Evolutionary conservation across 2,329 filamentous ascomycete species (phyloP).

Genomic region (Raffaelea albimanens): DNA sequence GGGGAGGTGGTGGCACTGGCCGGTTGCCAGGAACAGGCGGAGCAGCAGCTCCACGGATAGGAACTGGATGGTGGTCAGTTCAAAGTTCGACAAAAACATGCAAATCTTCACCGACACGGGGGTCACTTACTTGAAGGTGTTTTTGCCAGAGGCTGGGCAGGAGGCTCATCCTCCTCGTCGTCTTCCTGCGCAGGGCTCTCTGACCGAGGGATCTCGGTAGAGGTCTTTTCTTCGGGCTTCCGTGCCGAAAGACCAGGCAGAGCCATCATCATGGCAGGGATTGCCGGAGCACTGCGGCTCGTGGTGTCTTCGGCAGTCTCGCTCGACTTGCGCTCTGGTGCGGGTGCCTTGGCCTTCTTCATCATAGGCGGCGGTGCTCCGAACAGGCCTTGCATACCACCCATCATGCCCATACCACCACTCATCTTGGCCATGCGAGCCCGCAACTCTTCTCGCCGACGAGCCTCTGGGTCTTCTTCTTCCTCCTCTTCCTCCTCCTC

Average conservation of each 20-base stretch:
- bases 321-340: conserved; percentile 29
- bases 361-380: conserved; percentile 48
- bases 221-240: conserved; percentile 33
- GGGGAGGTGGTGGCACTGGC: conserved; percentile 51
- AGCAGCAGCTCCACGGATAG: conserved; percentile 19
- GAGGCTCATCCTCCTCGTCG: conserved; percentile 23
- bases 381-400: conserved; percentile 83
- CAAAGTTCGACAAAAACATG: conserved; percentile 8
- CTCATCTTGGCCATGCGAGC: conserved; percentile 98
- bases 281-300: conserved; percentile 37
- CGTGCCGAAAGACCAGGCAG: conserved; percentile 57
- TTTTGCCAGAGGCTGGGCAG: conserved; percentile 19
- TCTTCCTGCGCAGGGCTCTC: conserved; percentile 13
- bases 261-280: conserved; percentile 47
- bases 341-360: conserved; percentile 43
- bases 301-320: conserved; percentile 36
- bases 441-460: conserved; percentile 76
- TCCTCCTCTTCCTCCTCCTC: conserved; percentile 71
- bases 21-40: conserved; percentile 41
- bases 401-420: conserved; percentile 92
- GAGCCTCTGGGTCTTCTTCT: conserved; percentile 78
- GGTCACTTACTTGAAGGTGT: conserved; percentile 24
- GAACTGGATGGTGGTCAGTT: conserved; percentile 17
- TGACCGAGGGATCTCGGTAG: not conserved
- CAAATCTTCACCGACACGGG: not conserved